phyloP scores from a whole-genome alignment of 352 stramenopile species.

The Phytopythium litorale region DNA sequence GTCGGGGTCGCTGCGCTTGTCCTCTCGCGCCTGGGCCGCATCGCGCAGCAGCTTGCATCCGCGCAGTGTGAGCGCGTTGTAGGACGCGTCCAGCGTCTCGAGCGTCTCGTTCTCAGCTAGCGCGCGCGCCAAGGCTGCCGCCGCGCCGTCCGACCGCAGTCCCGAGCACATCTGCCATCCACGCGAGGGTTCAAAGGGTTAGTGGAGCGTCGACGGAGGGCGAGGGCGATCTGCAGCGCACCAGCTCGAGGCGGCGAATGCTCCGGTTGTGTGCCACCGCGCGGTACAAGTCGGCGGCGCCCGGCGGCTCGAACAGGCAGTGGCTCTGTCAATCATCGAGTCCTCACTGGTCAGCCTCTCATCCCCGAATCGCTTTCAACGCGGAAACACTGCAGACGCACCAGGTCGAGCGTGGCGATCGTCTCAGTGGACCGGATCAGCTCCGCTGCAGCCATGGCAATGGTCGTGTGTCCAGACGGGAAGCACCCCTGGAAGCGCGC shows the following conservation, averaged over 20 bases:
- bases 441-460: conserved; percentile 28
- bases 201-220: neutral
- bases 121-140: conserved; percentile 39
- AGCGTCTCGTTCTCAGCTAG: conserved; percentile 41
- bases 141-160: conserved; percentile 61
- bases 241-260: conserved; percentile 53
- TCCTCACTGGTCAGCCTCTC: neutral
- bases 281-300: conserved; percentile 54
- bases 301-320: conserved; percentile 52
- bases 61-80: conserved; percentile 78
- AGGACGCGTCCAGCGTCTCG: conserved; percentile 50
- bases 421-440: conserved; percentile 22
- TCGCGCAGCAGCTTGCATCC: conserved; percentile 71
- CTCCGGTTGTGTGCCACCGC: conserved; percentile 44
- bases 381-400: conserved; percentile 10
- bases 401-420: conserved; percentile 50
- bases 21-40: conserved; percentile 20
- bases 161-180: conserved; percentile 41
- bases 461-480: conserved; percentile 15
- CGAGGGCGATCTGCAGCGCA: conserved; percentile 15
- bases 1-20: conserved; percentile 5
- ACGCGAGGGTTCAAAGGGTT: neutral
- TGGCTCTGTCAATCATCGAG: conserved; percentile 38
- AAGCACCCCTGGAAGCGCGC: conserved; percentile 62
- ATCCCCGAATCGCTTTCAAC: neutral